A percentile compares a stretch with the other conserved stretches of the same genome.
These are phyloP conservation scores for Heliamphora pulchella DNA, from an alignment of 179 eudicot genomes.

Conservation along the genomic window DNA sequence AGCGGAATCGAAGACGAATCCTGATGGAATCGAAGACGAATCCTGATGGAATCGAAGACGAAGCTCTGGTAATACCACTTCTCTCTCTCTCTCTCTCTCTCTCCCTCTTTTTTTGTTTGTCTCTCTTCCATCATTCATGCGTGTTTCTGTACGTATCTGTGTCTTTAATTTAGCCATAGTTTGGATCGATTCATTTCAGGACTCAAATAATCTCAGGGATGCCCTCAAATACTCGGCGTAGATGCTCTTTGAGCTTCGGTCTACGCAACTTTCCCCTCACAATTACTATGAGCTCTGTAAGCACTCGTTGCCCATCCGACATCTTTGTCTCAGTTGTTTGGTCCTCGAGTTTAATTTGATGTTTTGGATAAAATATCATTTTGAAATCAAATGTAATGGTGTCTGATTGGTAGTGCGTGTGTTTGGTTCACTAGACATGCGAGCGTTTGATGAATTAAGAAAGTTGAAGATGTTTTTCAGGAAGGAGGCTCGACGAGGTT, in stretches of 20 bases:
- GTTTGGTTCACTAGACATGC: constrained; percentile 56
- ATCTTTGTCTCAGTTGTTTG: constrained; percentile 6
- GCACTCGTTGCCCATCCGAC: constrained; percentile 14
- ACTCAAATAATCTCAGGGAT: constrained; percentile 78
- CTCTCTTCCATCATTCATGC: too few species aligned
- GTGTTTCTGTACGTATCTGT: too few species aligned
- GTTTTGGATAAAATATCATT: not conserved
- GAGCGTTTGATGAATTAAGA: constrained; percentile 95
- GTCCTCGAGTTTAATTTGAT: not conserved
- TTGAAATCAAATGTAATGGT: not conserved
- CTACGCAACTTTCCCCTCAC: constrained; percentile 85
- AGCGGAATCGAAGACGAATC: too few species aligned
- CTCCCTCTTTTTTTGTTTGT: constrained; percentile 4
- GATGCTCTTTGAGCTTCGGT: constrained; percentile 94
- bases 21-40: constrained; percentile 64
- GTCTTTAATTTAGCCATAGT: too few species aligned
- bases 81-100: constrained; percentile 10
- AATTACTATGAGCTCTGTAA: constrained; percentile 92
- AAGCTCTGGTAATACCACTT: constrained; percentile 68
- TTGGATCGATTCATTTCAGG: constrained; percentile 35
- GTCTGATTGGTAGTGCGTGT: not conserved
- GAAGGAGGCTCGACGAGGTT: constrained; percentile 81
- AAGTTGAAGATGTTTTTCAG: constrained; percentile 79
- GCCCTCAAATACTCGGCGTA: constrained; percentile 92
- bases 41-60: constrained; percentile 69